phyloP scores from a whole-genome alignment of 768 basidiomycete species.

The Suillus brevipes region DNA sequence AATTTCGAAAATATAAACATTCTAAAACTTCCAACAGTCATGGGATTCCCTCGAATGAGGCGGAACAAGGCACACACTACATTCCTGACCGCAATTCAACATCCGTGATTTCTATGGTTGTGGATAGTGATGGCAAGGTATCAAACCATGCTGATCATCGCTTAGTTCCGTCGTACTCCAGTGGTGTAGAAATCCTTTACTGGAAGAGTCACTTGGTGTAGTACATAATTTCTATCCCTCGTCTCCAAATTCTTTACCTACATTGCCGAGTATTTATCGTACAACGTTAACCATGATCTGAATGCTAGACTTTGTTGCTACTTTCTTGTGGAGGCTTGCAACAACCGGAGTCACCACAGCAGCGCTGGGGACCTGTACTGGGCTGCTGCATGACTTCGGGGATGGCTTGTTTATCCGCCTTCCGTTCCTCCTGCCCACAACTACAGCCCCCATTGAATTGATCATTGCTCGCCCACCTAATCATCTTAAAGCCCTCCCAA shows the following conservation, averaged over 20 bases:
- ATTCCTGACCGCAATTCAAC: background rate
- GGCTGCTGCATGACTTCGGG: background rate
- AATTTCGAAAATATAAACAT: background rate
- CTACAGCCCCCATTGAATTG: slow-evolving; percentile 43
- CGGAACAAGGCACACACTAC: background rate
- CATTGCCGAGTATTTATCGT: background rate
- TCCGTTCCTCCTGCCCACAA: slow-evolving; percentile 3
- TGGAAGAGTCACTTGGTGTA: background rate
- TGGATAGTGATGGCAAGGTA: background rate
- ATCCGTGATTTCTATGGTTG: background rate
- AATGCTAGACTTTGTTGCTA: background rate
- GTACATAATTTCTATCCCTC: background rate
- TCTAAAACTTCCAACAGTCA: background rate
- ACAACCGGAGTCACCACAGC: background rate
- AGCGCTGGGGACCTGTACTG: background rate
- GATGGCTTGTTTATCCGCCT: background rate
- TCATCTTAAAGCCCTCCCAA: slow-evolving; percentile 47
- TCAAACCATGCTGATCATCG: background rate
- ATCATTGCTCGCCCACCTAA: slow-evolving; percentile 37
- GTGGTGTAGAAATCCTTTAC: background rate
- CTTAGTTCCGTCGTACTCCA: slow-evolving; percentile 1
- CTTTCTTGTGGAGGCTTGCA: slow-evolving; percentile 3
- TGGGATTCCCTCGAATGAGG: background rate
- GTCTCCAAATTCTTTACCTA: background rate
- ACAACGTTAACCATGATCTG: background rate